Evolutionary conservation across 805 yeast species (phyloP).

Genomic region (Lipomyces kockii): DNA sequence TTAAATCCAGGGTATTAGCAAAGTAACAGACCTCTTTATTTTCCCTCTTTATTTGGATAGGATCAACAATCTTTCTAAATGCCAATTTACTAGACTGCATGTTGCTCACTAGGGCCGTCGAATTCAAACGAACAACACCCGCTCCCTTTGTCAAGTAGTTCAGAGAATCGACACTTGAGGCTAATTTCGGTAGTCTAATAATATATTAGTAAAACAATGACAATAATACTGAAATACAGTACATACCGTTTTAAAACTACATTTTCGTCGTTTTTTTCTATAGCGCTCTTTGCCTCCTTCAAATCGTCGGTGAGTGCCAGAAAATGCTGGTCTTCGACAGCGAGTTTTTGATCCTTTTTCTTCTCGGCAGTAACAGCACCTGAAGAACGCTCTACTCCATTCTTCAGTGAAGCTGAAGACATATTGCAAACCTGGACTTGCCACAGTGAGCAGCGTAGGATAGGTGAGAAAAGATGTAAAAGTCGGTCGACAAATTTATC

Average conservation of each 20-base stretch:
- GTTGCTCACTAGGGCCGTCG: conserved; percentile 8
- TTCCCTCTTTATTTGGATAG: conserved; percentile 42
- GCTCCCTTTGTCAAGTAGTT: conserved; percentile 9
- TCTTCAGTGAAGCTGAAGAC: not conserved
- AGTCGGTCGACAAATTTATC: too few species aligned
- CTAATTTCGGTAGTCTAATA: conserved; percentile 10
- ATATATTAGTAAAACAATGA: not conserved
- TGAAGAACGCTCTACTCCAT: too few species aligned
- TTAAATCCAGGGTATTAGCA: not conserved
- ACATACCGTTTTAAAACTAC: not conserved
- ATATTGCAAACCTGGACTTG: not conserved
- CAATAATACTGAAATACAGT: not conserved
- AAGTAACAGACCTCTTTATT: conserved; percentile 37
- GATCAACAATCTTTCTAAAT: conserved; percentile 43
- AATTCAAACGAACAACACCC: conserved; percentile 25
- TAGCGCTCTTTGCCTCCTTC: not conserved
- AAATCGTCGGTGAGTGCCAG: not conserved
- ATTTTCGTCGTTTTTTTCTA: not conserved
- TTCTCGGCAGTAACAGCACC: not conserved
- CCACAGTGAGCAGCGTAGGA: not conserved
- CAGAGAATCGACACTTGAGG: conserved; percentile 2
- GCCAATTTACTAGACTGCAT: conserved; percentile 4
- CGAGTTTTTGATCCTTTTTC: not conserved
- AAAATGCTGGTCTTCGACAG: not conserved
- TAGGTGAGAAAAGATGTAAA: not conserved